Conservation (phyloP, 2,329 filamentous ascomycete species). For the Didymella keratinophila region DNA sequence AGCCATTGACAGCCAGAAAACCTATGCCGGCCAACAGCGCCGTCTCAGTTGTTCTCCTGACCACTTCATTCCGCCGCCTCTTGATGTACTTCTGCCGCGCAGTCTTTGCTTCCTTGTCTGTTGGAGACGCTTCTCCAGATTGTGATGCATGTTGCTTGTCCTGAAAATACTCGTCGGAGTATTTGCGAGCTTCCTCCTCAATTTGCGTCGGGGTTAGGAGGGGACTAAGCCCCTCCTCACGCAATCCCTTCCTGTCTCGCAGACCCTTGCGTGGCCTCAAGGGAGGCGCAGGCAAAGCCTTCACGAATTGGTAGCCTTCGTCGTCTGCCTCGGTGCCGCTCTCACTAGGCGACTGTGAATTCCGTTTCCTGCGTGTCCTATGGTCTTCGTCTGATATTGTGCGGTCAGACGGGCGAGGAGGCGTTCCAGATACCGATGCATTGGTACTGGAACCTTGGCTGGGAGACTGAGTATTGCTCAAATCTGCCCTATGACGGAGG, state of each 20-base stretch:
- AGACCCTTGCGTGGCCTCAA: slow-evolving; percentile 78
- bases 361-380: slow-evolving; percentile 38
- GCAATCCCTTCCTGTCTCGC: slow-evolving; percentile 58
- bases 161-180: slow-evolving; percentile 50
- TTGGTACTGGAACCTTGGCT: slow-evolving; percentile 29
- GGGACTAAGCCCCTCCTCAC: slow-evolving; percentile 48
- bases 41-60: slow-evolving; percentile 67
- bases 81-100: slow-evolving; percentile 76
- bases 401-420: slow-evolving; percentile 25
- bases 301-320: slow-evolving; percentile 78
- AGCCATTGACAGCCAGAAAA: slow-evolving; percentile 54
- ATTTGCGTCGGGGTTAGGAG: slow-evolving; percentile 58
- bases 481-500: slow-evolving; percentile 41
- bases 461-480: slow-evolving; percentile 31
- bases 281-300: slow-evolving; percentile 83
- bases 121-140: slow-evolving; percentile 30
- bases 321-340: slow-evolving; percentile 96
- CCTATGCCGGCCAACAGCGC: slow-evolving; percentile 62
- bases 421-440: slow-evolving; percentile 27
- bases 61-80: slow-evolving; percentile 89
- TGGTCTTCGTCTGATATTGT: slow-evolving; percentile 39
- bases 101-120: slow-evolving; percentile 48
- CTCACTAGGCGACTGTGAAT: slow-evolving; percentile 68
- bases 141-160: slow-evolving; percentile 27
- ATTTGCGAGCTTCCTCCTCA: slow-evolving; percentile 55